phyloP scores from a whole-genome alignment of 805 yeast species.

The Kodamaea fukazawae region DNA sequence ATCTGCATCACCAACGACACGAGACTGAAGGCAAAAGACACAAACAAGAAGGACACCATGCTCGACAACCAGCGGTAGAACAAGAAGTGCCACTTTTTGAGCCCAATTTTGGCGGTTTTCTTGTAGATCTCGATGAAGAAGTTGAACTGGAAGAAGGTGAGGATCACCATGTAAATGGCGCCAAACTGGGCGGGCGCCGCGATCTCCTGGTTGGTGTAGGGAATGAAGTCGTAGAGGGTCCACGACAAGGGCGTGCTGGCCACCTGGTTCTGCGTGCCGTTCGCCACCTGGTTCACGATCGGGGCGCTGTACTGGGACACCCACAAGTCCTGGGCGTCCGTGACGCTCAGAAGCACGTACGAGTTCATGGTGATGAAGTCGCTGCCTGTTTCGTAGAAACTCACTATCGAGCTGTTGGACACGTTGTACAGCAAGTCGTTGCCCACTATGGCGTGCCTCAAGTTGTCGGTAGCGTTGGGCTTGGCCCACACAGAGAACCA shows the following conservation, averaged over 20 bases:
- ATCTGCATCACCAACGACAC: conserved; percentile 70
- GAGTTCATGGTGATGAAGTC: conserved; percentile 50
- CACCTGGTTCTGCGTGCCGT: conserved; percentile 13
- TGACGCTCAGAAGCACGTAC: conserved; percentile 42
- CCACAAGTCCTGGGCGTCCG: conserved; percentile 32
- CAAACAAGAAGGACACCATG: conserved; percentile 51
- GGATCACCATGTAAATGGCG: conserved; percentile 64
- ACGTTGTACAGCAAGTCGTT: conserved; percentile 32
- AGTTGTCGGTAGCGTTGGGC: conserved; percentile 27
- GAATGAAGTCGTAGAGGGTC: conserved; percentile 45
- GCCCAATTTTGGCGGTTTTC: conserved; percentile 41
- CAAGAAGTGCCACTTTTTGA: conserved; percentile 45
- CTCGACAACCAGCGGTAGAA: conserved; percentile 51
- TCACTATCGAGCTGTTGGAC: conserved; percentile 30
- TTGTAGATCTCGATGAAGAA: conserved; percentile 57
- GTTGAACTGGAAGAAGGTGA: conserved; percentile 69
- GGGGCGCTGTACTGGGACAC: conserved; percentile 20
- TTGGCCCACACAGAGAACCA: conserved; percentile 30
- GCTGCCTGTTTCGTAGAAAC: conserved; percentile 60
- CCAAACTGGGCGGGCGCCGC: conserved; percentile 75
- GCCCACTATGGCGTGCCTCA: conserved; percentile 37
- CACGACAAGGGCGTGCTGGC: conserved; percentile 34
- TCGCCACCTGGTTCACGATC: conserved; percentile 1
- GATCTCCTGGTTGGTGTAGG: conserved; percentile 48
- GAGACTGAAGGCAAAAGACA: conserved; percentile 56